Percentiles rank a stretch among this genome's conserved stretches.
Evolutionary conservation across 2,329 filamentous ascomycete species (phyloP).

Genomic region (Ophiocordyceps camponoti-floridani): DNA sequence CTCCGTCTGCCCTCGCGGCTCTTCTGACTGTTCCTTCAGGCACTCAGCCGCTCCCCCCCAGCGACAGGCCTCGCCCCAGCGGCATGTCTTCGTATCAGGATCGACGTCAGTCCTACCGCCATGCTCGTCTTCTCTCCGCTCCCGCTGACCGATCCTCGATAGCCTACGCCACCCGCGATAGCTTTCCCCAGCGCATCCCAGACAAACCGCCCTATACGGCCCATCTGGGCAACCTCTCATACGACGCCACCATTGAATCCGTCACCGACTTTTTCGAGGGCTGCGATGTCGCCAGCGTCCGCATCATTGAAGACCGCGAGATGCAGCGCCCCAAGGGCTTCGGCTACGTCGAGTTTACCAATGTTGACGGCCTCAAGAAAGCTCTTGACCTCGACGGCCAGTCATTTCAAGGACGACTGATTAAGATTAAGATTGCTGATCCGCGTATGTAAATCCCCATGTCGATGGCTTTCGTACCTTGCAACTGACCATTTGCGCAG

Average conservation of each 20-base stretch:
- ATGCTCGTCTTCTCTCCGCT: background rate
- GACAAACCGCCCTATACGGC: slow-evolving; percentile 89
- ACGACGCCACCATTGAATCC: slow-evolving; percentile 72
- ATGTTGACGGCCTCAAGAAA: slow-evolving; percentile 77
- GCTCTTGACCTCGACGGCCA: slow-evolving; percentile 69
- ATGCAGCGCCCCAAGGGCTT: slow-evolving; percentile 93
- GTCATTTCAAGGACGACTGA: slow-evolving; percentile 72
- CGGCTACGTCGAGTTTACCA: slow-evolving; percentile 88
- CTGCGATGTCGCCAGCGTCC: slow-evolving; percentile 76
- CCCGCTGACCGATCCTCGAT: slow-evolving; percentile 6
- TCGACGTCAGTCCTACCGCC: slow-evolving; percentile 17
- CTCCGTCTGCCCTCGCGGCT: background rate
- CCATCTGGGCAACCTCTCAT: slow-evolving; percentile 90
- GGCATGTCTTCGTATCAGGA: slow-evolving; percentile 22
- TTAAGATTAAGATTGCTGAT: slow-evolving; percentile 90
- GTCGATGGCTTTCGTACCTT: background rate
- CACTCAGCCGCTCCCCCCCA: slow-evolving; percentile 36
- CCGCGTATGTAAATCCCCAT: slow-evolving; percentile 52
- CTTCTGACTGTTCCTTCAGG: slow-evolving; percentile 15
- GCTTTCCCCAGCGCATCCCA: slow-evolving; percentile 56
- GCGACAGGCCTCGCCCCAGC: slow-evolving; percentile 23
- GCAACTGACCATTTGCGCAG: slow-evolving; percentile 31
- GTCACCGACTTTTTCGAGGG: slow-evolving; percentile 72
- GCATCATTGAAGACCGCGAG: slow-evolving; percentile 92
- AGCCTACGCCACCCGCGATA: slow-evolving; percentile 50